Percentiles rank a stretch among this genome's conserved stretches.
phyloP scores from a whole-genome alignment of 768 basidiomycete species.

The Pholiota molesta region DNA sequence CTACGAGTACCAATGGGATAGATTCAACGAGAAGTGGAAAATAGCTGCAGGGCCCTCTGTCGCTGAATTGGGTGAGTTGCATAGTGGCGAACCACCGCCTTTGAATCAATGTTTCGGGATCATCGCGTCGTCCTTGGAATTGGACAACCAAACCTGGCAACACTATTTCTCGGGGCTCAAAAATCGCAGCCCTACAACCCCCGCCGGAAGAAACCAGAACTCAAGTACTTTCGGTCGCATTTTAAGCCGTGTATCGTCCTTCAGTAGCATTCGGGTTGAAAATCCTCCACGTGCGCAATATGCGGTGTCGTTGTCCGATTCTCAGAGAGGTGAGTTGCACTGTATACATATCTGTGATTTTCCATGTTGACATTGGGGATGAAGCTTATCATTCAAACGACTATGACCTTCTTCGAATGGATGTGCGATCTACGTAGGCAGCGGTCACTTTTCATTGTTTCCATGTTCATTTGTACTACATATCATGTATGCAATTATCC shows the following conservation, averaged over 20 bases:
- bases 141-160: slow-evolving; percentile 9
- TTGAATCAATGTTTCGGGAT: slow-evolving; percentile 10
- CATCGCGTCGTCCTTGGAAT: neutral
- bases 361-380: neutral
- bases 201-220: neutral
- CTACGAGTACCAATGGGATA: slow-evolving; percentile 11
- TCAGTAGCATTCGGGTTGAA: slow-evolving; percentile 4
- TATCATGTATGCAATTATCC: too few relatives aligned
- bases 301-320: too few relatives aligned
- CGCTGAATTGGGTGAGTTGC: neutral
- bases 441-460: neutral
- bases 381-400: neutral
- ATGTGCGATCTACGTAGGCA: neutral
- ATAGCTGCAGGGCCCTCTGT: neutral
- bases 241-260: neutral
- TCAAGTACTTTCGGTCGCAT: neutral
- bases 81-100: neutral
- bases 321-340: too few relatives aligned
- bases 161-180: neutral
- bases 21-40: slow-evolving; percentile 1
- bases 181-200: neutral
- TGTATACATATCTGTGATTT: too few relatives aligned
- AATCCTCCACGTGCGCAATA: too few relatives aligned
- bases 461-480: neutral
- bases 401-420: slow-evolving; percentile 1